These are phyloP conservation scores for Hura crepitans DNA, from an alignment of 441 rosid genomes.

Conservation along the genomic window DNA sequence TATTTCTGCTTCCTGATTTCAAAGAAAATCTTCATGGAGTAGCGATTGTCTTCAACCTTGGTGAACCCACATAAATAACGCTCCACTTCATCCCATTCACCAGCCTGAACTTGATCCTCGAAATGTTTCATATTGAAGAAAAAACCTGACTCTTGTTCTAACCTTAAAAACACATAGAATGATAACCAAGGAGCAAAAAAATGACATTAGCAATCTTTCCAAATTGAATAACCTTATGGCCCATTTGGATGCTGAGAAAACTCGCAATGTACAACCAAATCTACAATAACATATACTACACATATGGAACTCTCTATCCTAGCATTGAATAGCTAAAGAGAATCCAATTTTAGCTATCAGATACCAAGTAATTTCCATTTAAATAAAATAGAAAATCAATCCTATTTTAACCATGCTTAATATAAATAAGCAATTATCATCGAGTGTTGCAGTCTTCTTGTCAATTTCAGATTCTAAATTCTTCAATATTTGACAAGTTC, in stretches of 20 bases:
- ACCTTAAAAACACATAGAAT: slow-evolving; percentile 5
- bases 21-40: slow-evolving; percentile 82
- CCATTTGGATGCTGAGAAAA: slow-evolving; percentile 13
- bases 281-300: background rate
- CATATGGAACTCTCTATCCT: background rate
- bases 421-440: background rate
- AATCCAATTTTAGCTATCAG: background rate
- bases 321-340: background rate
- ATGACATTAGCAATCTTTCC: background rate
- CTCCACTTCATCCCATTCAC: slow-evolving; percentile 92
- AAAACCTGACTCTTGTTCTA: slow-evolving; percentile 79
- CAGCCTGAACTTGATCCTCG: slow-evolving; percentile 60
- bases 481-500: slow-evolving; percentile 2
- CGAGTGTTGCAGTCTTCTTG: background rate
- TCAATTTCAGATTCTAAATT: background rate
- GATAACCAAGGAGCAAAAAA: background rate
- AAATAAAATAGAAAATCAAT: background rate
- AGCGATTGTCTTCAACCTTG: slow-evolving; percentile 78
- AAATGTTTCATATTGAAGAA: slow-evolving; percentile 85
- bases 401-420: background rate
- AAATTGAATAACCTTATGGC: slow-evolving; percentile 6
- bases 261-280: slow-evolving; percentile 3
- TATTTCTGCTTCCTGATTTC: slow-evolving; percentile 89
- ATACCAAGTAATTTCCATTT: background rate
- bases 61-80: slow-evolving; percentile 82